phyloP scores from a whole-genome alignment of 2,329 filamentous ascomycete species.

The Verticillium nubilum region DNA sequence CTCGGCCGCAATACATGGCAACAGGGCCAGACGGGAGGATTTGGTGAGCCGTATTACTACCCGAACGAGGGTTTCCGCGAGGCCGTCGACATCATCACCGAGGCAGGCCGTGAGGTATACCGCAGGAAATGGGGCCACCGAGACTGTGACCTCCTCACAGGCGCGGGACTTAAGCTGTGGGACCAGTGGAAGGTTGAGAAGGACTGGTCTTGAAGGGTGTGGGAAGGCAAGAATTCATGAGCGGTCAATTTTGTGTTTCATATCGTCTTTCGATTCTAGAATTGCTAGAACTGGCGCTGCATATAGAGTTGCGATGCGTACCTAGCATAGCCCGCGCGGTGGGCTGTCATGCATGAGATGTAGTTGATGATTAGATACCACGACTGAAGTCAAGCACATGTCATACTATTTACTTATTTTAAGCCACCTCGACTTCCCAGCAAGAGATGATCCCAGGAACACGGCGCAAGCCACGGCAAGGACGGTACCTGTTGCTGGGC shows the following conservation, averaged over 20 bases:
- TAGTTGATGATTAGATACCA: neutral
- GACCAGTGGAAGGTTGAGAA: slow-evolving; percentile 42
- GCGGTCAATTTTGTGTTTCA: neutral
- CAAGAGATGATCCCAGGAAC: no score
- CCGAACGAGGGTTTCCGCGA: slow-evolving; percentile 37
- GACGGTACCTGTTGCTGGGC: neutral
- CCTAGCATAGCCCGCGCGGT: neutral
- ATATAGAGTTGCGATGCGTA: neutral
- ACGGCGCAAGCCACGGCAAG: no score
- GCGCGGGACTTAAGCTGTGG: slow-evolving; percentile 27
- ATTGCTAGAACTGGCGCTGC: neutral
- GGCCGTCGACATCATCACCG: slow-evolving; percentile 37
- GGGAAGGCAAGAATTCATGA: slow-evolving; percentile 1
- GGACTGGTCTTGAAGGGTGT: slow-evolving; percentile 23
- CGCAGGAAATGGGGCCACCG: slow-evolving; percentile 40
- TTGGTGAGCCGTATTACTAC: slow-evolving; percentile 49
- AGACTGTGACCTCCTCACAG: slow-evolving; percentile 33
- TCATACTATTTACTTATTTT: no score
- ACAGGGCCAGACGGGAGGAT: slow-evolving; percentile 40
- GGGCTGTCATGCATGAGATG: neutral
- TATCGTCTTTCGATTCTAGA: no score
- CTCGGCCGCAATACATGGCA: slow-evolving; percentile 48
- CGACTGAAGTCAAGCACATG: no score
- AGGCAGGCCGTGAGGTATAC: slow-evolving; percentile 35
- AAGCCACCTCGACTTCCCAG: no score